Evolutionary conservation across 306 rosid genomes (phyloP).

Genomic region (Lupinus albus): DNA sequence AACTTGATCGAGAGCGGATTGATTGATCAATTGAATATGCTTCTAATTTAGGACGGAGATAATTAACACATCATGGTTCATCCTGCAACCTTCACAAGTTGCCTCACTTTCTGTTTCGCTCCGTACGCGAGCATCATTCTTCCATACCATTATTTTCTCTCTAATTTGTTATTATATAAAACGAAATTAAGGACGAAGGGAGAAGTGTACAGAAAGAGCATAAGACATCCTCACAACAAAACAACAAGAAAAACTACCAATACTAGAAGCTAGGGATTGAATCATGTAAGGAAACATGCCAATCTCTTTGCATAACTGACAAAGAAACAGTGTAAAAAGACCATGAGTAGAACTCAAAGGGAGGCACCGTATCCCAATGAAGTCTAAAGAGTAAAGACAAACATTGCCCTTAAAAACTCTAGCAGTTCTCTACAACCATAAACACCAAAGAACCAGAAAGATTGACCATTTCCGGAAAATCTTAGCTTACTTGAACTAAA

Average conservation of each 20-base stretch:
- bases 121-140: neutral
- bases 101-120: neutral
- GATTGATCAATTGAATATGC: slow-evolving; percentile 1
- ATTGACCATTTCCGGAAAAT: too few species aligned
- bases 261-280: neutral
- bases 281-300: neutral
- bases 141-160: slow-evolving; percentile 25
- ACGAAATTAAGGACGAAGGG: neutral
- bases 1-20: neutral
- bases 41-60: neutral
- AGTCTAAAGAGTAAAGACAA: too few species aligned
- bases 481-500: too few species aligned
- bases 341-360: neutral
- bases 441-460: too few species aligned
- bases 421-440: too few species aligned
- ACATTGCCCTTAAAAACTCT: too few species aligned
- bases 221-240: neutral
- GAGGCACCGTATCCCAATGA: neutral
- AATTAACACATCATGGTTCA: slow-evolving; percentile 1
- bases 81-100: neutral
- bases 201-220: neutral
- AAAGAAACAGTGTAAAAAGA: neutral
- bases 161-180: neutral
- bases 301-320: neutral
- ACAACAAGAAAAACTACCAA: neutral